Base-by-base conservation (phyloP, 441 rosid species). In the Rhodomyrtus psidioides region DNA sequence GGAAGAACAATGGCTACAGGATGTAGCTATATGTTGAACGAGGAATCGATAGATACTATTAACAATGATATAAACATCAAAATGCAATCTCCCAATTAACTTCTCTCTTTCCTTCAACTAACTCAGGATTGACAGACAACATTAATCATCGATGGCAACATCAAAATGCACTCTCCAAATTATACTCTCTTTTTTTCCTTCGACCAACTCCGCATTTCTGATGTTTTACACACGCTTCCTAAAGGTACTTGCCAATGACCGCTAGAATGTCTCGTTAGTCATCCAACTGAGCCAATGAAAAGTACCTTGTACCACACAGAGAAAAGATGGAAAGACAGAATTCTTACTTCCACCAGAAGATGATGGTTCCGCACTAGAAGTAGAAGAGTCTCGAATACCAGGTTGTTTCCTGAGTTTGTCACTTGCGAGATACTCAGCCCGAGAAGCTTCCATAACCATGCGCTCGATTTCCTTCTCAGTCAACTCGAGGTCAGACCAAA, bases 371-470 rank as follows among this genome's bases (percentile, higher is more conserved):
- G 99, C 97, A 59, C 88, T 93, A 39, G 98, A 96, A 70, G 98
- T 92, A 26, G 98, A 95, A 44, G 97, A 95, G 82, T 94, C 97
- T 90, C 94, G 92, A 74, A 54, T 88, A 65, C 93, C 93, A 49
- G 92, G 88, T 76, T 94, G 95, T 89, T 89, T 95, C 90, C 92
- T 94, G 57, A 91, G 89, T 91, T 92, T 91, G 89, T 93, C 92
- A 75, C 85, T 90, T 46, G 94, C 94, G 34, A 97, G 93, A 92
- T 95, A 97, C 89, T 97, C 99, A 13, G 97, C 99, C 84, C 99
- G 97, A 54, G 99, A 97, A 86, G 98, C 95, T 91, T 94, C 99
- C 97, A 97, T 97, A 82, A 95, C 99, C 93, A 95, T 95, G 17
- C 95, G 89, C 81, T 95, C 99, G 0, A 97, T 97, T 89, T 95